Conservation (phyloP, 2,329 filamentous ascomycete genomes). For the Aspergillus sergii region DNA sequence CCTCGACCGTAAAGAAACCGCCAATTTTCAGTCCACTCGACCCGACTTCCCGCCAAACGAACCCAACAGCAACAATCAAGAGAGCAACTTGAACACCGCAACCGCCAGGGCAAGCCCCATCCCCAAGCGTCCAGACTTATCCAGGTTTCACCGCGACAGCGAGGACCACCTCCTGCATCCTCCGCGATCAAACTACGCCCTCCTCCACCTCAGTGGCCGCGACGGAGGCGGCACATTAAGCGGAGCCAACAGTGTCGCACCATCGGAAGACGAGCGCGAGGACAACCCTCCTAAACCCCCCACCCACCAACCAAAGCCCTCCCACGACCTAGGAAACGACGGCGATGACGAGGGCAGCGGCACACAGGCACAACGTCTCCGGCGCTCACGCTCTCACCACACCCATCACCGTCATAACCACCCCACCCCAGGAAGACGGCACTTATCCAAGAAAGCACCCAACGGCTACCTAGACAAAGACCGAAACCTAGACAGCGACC, state of each 20-base stretch:
- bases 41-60: slow-evolving; percentile 1
- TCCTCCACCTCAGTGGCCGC: slow-evolving; percentile 43
- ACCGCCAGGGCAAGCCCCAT: slow-evolving; percentile 16
- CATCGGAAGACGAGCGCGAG: slow-evolving; percentile 38
- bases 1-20: slow-evolving; percentile 3
- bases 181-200: slow-evolving; percentile 31
- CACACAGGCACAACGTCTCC: slow-evolving; percentile 24
- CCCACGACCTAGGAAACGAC: slow-evolving; percentile 37
- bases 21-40: background rate
- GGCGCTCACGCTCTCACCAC: slow-evolving; percentile 26
- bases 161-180: slow-evolving; percentile 33
- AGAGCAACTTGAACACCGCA: background rate
- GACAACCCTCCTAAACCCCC: slow-evolving; percentile 20
- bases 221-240: slow-evolving; percentile 51
- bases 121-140: slow-evolving; percentile 23
- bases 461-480: slow-evolving; percentile 37
- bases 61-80: background rate
- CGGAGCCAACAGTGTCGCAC: slow-evolving; percentile 44
- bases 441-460: slow-evolving; percentile 13
- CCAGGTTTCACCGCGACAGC: slow-evolving; percentile 30
- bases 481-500: slow-evolving; percentile 24
- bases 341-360: slow-evolving; percentile 41
- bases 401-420: slow-evolving; percentile 26
- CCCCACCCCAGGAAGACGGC: slow-evolving; percentile 10
- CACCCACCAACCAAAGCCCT: slow-evolving; percentile 19